A percentile compares a stretch with the other conserved stretches of the same genome.
Conservation (phyloP, 129 eudicot species). For the Erigeron canadensis region DNA sequence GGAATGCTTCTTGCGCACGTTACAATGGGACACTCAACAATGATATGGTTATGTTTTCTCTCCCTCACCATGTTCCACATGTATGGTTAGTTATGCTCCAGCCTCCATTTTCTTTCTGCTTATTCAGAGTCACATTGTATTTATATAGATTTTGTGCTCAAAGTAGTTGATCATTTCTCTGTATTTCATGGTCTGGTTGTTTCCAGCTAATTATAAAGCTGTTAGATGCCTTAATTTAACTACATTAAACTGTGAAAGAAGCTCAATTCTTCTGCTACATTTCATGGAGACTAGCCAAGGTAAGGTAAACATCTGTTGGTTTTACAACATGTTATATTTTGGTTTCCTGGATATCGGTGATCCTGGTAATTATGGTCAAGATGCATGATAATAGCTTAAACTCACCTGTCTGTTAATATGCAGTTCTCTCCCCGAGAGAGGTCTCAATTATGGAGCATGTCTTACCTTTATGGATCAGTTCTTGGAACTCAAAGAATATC, state of each 20-base stretch:
- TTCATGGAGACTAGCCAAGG: conserved; percentile 80
- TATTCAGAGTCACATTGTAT: not conserved
- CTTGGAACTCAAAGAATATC: conserved; percentile 50
- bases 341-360: not conserved
- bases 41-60: conserved; percentile 91
- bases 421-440: conserved; percentile 76
- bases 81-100: conserved; percentile 80
- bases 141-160: conserved; percentile 2
- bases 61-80: conserved; percentile 90
- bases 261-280: conserved; percentile 73
- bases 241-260: conserved; percentile 78
- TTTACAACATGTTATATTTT: not conserved
- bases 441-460: conserved; percentile 81
- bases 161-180: conserved; percentile 13
- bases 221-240: conserved; percentile 78
- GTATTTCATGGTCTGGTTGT: conserved; percentile 18
- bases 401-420: conserved; percentile 16
- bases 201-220: conserved; percentile 92
- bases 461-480: conserved; percentile 79
- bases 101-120: conserved; percentile 5
- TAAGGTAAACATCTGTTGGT: conserved; percentile 34
- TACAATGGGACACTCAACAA: conserved; percentile 68
- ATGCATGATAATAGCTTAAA: conserved; percentile 17
- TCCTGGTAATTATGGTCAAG: conserved; percentile 13
- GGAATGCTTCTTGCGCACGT: conserved; percentile 95